Evolutionary conservation across 805 yeast species (phyloP).

Genomic region (Alloascoidea hylecoeti): DNA sequence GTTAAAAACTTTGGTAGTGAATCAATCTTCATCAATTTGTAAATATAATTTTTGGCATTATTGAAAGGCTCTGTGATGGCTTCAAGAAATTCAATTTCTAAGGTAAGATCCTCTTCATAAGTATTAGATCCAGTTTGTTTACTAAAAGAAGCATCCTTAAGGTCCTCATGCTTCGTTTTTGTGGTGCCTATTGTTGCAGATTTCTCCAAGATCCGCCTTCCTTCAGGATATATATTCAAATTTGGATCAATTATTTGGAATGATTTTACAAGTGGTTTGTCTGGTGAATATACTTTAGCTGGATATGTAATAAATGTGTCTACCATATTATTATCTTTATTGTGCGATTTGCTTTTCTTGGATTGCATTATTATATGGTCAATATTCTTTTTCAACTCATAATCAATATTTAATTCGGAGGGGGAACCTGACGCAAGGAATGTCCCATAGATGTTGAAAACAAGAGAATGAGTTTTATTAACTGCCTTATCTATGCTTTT

Average conservation of each 20-base stretch:
- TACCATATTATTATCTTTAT: neutral
- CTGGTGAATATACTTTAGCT: neutral
- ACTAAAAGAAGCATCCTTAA: neutral
- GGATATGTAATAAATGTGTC: neutral
- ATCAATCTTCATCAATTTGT: slow-evolving; percentile 53
- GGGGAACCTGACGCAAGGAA: slow-evolving; percentile 32
- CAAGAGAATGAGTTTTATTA: no score
- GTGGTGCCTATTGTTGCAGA: neutral
- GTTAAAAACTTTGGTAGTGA: slow-evolving; percentile 56
- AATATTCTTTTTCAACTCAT: slow-evolving; percentile 26
- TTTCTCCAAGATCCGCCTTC: neutral
- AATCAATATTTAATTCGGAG: slow-evolving; percentile 56
- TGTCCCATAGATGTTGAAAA: neutral
- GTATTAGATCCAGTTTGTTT: no score
- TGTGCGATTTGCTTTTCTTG: slow-evolving; percentile 3
- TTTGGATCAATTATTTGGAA: neutral
- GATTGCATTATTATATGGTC: slow-evolving; percentile 22
- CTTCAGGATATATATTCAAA: no score
- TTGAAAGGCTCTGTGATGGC: slow-evolving; percentile 28
- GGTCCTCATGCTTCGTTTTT: neutral
- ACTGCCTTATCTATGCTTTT: slow-evolving; percentile 2
- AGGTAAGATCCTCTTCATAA: no score
- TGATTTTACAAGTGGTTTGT: neutral
- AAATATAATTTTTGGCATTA: slow-evolving; percentile 33
- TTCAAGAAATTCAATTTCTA: slow-evolving; percentile 20